These are phyloP conservation scores for Gossypium trilobum DNA, from an alignment of 441 rosid species.

Conservation along the genomic window DNA sequence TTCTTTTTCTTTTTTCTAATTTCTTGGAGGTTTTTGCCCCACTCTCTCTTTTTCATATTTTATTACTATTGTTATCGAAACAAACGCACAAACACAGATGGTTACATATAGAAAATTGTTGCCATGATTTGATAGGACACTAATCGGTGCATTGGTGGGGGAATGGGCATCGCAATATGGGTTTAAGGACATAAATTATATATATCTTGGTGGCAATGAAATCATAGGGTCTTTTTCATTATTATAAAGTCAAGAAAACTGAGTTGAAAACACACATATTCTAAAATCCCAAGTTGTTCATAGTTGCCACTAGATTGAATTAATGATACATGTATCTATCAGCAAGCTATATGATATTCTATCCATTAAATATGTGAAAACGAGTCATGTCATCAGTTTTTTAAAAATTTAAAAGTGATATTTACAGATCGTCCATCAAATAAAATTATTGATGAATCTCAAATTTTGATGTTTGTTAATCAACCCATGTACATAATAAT, in stretches of 20 bases:
- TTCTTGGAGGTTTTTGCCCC: constrained; percentile 11
- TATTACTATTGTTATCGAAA: not conserved
- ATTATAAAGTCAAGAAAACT: not conserved
- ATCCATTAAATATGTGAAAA: not conserved
- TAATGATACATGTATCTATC: not conserved
- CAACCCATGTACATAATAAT: not conserved
- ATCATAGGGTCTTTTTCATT: not conserved
- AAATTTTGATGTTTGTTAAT: too few relatives aligned
- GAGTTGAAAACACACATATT: not conserved
- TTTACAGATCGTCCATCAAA: too few relatives aligned
- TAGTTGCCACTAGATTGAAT: not conserved
- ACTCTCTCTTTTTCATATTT: not conserved
- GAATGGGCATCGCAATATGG: not conserved
- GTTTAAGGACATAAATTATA: not conserved
- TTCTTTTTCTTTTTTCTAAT: not conserved
- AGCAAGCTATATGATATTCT: not conserved
- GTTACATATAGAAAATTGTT: not conserved
- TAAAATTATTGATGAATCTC: too few relatives aligned
- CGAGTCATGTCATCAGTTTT: too few relatives aligned
- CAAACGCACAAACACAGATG: constrained; percentile 11
- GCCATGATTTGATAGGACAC: not conserved
- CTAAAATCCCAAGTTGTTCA: not conserved
- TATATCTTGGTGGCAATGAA: not conserved
- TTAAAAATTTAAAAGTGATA: too few relatives aligned
- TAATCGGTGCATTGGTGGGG: constrained; percentile 6